A percentile compares a stretch with the other conserved stretches of the same genome.
Conservation (phyloP, 176 grass and related monocot genomes). For the Cymbopogon citratus region DNA sequence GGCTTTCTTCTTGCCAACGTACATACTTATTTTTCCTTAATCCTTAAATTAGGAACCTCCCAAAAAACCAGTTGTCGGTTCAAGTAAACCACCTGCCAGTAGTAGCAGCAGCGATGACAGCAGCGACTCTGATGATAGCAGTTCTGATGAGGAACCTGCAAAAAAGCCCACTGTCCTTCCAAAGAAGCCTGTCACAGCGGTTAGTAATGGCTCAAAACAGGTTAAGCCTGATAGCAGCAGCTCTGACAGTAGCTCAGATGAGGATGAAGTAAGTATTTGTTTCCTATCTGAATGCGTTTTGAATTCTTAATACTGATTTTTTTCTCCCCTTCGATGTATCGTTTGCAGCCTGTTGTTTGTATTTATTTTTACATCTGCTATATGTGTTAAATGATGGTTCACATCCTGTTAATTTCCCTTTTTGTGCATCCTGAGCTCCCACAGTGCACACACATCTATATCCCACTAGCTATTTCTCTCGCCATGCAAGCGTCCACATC, state of each 20-base stretch:
- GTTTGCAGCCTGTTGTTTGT: not conserved
- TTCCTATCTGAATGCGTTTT: not conserved
- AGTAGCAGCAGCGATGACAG: not conserved
- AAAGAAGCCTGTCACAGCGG: slow-evolving; percentile 16
- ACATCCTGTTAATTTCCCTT: not conserved
- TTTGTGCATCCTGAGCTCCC: not conserved
- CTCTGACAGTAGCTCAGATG: slow-evolving; percentile 56
- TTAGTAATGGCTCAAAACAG: slow-evolving; percentile 51
- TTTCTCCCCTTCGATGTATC: not conserved
- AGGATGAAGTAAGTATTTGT: slow-evolving; percentile 40
- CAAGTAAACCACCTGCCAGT: no score
- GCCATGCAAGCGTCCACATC: no score
- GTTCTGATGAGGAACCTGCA: no score
- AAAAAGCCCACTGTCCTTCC: slow-evolving; percentile 22
- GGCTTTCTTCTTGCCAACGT: no score
- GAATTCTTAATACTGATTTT: no score
- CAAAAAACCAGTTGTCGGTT: no score
- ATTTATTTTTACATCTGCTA: not conserved
- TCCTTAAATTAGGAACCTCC: no score
- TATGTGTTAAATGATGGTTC: not conserved
- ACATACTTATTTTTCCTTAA: no score
- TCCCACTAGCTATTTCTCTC: no score
- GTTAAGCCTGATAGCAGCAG: slow-evolving; percentile 41
- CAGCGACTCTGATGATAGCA: slow-evolving; percentile 15
- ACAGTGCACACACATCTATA: not conserved